Evolutionary conservation across 2,329 filamentous ascomycete species (phyloP), one percentile per base, ranked within the genome.

Genomic region (Moelleriella libera): DNA sequence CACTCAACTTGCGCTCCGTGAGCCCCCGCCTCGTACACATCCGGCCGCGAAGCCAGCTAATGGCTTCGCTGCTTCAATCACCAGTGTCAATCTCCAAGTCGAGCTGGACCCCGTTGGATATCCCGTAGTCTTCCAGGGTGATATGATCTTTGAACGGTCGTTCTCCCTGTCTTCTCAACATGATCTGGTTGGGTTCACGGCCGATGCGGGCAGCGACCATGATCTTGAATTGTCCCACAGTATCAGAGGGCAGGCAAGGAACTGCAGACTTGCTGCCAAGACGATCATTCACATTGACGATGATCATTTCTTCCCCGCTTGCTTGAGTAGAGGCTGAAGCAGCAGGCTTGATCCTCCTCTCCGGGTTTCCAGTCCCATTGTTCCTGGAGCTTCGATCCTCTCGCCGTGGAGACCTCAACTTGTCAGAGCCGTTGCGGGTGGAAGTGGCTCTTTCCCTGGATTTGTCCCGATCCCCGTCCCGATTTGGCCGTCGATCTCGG

Each of bases 191-290:
- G 43, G 89, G 84, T 56, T 94, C 83, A 37, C 90, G 78, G 2
- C 90, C 90, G 57, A 96, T 94, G 52, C 85, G 78, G 41, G 86
- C 86, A 5, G 89, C 89, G 29, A 96, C 88, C 73, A 94, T 83
- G 44, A 88, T 82, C 68, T 96, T 96, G 69, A 96, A 88, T 51
- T 89, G 75, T 53, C 82, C 83, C 54, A 96, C 82, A 6, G 82
- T 82, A 66, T 97, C 90, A 3, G 80, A 84, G 1, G 86, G 82
- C 49, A 95, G 71, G 62, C 89, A 96, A 0, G 90, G 90, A 53
- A 97, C 92, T 46, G 86, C 84, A 12, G 89, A 87, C 60, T 95
- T 95, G n/a, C 90, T 96, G 10, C 90, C 90, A 37, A 97, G 70
- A n/a, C 90, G 78, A 65, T 97, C 90, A 63, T 97, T 97, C 60